A percentile compares a stretch with the other conserved stretches of the same genome.
Evolutionary conservation across 345 rosid species (phyloP).

Genomic region (Dipteronia dyeriana): DNA sequence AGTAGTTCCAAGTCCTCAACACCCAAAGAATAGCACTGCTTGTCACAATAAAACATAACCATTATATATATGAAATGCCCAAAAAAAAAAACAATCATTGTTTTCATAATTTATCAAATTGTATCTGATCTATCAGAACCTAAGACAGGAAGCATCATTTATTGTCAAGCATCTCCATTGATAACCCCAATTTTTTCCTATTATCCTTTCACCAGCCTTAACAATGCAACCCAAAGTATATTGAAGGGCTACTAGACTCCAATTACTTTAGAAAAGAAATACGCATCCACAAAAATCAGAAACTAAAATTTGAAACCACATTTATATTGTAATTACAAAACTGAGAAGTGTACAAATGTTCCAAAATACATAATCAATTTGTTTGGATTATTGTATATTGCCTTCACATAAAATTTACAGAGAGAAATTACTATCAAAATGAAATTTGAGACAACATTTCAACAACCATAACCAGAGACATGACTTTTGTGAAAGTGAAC

Average conservation of each 20-base stretch:
- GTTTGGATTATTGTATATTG: not conserved
- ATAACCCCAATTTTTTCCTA: not conserved
- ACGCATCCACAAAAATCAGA: not conserved
- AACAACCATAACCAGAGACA: not conserved
- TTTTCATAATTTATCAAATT: too few relatives aligned
- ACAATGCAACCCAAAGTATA: not conserved
- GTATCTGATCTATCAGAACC: not conserved
- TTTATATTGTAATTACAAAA: not conserved
- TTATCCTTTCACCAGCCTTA: not conserved
- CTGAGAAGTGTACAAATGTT: not conserved
- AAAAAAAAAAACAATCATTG: not conserved
- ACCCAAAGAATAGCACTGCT: slow-evolving; percentile 82
- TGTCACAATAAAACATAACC: slow-evolving; percentile 21
- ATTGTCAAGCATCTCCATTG: not conserved
- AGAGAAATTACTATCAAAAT: not conserved
- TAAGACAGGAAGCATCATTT: not conserved
- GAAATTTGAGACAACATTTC: not conserved
- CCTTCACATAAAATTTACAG: not conserved
- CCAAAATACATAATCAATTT: not conserved
- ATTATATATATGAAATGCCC: slow-evolving; percentile 1
- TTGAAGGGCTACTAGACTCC: not conserved
- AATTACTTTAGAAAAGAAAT: not conserved
- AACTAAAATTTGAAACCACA: not conserved
- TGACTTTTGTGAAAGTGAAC: slow-evolving; percentile 4
- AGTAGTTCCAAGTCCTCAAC: slow-evolving; percentile 78